phyloP scores from a whole-genome alignment of 129 eudicot genomes.

The Lactuca sativa region DNA sequence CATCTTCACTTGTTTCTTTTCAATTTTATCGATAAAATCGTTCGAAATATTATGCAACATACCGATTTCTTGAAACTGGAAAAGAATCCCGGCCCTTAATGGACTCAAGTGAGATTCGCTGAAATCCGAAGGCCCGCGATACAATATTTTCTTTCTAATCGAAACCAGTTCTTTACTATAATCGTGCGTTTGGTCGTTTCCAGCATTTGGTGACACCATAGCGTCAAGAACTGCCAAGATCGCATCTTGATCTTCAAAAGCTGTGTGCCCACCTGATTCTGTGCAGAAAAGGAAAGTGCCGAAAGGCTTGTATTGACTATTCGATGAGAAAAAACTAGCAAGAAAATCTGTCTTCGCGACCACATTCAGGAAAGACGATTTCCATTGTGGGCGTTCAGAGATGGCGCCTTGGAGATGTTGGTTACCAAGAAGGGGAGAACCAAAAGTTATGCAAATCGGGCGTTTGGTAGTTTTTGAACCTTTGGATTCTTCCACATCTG shows the following conservation, averaged over 20 bases:
- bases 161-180: constrained; percentile 25
- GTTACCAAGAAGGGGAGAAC: constrained; percentile 60
- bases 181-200: constrained; percentile 1
- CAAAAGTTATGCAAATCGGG: constrained; percentile 57
- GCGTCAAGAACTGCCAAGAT: constrained; percentile 31
- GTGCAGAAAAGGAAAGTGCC: constrained; percentile 47
- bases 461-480: constrained; percentile 16
- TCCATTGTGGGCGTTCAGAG: constrained; percentile 52
- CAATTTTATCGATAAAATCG: constrained; percentile 18
- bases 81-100: constrained; percentile 31
- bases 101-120: constrained; percentile 13
- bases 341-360: constrained; percentile 40
- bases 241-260: constrained; percentile 44
- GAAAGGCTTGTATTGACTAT: constrained; percentile 40
- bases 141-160: constrained; percentile 29
- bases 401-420: constrained; percentile 37
- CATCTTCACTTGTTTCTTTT: not conserved
- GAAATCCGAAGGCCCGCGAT: constrained; percentile 29
- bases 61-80: constrained; percentile 39
- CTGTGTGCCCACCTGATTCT: constrained; percentile 39
- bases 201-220: not conserved
- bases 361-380: constrained; percentile 46
- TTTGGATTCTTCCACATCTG: constrained; percentile 27
- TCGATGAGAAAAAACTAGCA: constrained; percentile 29
- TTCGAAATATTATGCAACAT: not conserved